Conservation (phyloP, 768 basidiomycete genomes). For the Tricholoma sp. region DNA sequence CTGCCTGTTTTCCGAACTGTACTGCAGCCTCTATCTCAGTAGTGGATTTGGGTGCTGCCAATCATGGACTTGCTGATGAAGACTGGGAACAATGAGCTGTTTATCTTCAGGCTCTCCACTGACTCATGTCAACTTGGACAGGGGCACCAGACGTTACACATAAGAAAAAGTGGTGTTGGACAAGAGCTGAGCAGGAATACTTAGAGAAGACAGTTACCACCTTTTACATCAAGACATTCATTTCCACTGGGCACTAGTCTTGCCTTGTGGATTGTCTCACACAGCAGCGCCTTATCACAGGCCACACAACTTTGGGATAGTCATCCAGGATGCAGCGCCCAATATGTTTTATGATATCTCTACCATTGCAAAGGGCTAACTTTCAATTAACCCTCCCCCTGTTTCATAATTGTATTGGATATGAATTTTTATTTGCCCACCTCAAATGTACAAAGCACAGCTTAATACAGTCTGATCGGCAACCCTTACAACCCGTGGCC, state of each 20-base stretch:
- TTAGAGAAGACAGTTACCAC: background rate
- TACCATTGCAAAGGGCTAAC: background rate
- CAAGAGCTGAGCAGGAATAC: background rate
- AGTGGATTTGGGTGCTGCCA: no score
- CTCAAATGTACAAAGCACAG: no score
- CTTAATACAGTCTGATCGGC: no score
- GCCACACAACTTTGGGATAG: no score
- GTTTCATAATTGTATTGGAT: no score
- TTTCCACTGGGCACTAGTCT: background rate
- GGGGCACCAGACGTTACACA: background rate
- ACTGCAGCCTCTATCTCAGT: no score
- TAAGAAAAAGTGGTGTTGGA: background rate
- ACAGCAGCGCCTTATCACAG: background rate
- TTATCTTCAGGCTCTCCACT: background rate
- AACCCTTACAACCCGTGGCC: no score
- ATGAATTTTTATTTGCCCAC: no score
- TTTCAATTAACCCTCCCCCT: no score
- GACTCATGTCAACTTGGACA: background rate
- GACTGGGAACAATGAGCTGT: background rate
- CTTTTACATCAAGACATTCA: background rate
- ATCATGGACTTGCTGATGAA: background rate
- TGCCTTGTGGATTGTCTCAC: background rate
- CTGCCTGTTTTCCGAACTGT: no score
- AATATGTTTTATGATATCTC: background rate
- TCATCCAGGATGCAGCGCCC: no score